Base-by-base conservation (phyloP, 179 eudicot species). In the Drosera spatulata region DNA sequence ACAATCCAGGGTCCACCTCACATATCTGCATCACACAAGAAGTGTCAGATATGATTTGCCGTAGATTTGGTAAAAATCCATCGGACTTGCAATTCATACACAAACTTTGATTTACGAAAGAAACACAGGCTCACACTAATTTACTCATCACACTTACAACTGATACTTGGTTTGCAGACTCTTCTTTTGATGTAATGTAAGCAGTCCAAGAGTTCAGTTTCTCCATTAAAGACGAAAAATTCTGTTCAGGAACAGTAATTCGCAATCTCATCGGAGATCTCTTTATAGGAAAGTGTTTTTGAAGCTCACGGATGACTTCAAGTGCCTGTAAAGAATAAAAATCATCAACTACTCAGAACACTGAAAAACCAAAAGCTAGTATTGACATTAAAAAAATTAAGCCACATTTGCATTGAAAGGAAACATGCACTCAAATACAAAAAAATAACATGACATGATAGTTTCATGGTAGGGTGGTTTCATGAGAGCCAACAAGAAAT, bases 251-350 rank as follows among this genome's bases (percentile, higher is more conserved):
- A 51, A 84, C 74, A 50, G 68, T 72, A 46, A 91, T 47, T 48
- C 95, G 65, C 42, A 88, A 69, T 62, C 91, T 86, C 95, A 91
- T 91, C 9, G 95, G 96, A 57, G 91, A 79, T 55, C 95, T 66
- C 74, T 88, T 88, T 15, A 88, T 88, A 10, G 96, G 96, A 65
- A 66, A 91, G 56, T 75, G 85, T 70, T 85, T 79, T 62, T 88
- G 95, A 78, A 91, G 98, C 75, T 85, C 81, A 4, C 83, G 91
- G 48, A 91, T 91, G 59, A 93, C 95, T 56, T 88, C 99, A 37
- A 93, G 70, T 13, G 99, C 96, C 96, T 93, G 80, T 52, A 66
- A 7, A 10, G 47, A 14, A 65, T 37, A 40, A 44, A 64, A 62
- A 48, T 50, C 38, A 54, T 59, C 49, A 58, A 40, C 7, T 11